Percentiles rank a stretch among this genome's conserved stretches.
These are phyloP conservation scores for Triticum dicoccoides DNA, from an alignment of 176 grass and related monocot species.

Conservation along the genomic window DNA sequence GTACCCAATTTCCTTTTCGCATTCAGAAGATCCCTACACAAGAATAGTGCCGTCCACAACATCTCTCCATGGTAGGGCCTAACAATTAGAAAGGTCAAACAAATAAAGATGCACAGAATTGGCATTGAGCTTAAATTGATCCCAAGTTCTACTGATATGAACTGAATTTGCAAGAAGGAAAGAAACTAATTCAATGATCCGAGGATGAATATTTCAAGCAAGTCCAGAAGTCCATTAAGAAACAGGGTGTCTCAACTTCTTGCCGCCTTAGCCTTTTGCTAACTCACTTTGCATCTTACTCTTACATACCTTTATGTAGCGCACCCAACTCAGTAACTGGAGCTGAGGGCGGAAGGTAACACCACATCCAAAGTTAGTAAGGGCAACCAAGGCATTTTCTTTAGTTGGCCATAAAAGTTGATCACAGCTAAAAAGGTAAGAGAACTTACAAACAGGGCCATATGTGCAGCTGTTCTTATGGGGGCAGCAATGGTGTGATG, in stretches of 20 bases:
- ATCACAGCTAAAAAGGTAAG: constrained; percentile 35
- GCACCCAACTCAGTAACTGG: constrained; percentile 15
- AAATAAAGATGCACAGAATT: constrained; percentile 14
- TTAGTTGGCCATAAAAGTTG: constrained; percentile 30
- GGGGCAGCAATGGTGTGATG: background rate
- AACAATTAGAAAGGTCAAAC: constrained; percentile 30
- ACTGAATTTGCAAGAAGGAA: constrained; percentile 22
- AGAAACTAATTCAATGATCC: constrained; percentile 20
- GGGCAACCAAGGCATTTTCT: constrained; percentile 10
- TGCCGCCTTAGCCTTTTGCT: constrained; percentile 19
- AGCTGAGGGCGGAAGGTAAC: background rate
- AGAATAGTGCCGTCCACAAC: constrained; percentile 28
- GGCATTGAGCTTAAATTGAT: background rate
- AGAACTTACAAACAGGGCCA: constrained; percentile 26
- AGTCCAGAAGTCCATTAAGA: constrained; percentile 19
- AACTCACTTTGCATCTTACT: constrained; percentile 12
- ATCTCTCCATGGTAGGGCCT: constrained; percentile 47
- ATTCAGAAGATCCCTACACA: constrained; percentile 18
- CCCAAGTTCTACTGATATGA: constrained; percentile 22
- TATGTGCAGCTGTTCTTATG: constrained; percentile 25
- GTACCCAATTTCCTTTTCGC: constrained; percentile 31
- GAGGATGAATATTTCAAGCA: constrained; percentile 16
- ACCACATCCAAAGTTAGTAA: background rate
- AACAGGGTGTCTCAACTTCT: background rate
- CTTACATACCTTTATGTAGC: constrained; percentile 8